These are phyloP conservation scores for Terfezia boudieri DNA, from an alignment of 495 filamentous ascomycete genomes.

Conservation along the genomic window DNA sequence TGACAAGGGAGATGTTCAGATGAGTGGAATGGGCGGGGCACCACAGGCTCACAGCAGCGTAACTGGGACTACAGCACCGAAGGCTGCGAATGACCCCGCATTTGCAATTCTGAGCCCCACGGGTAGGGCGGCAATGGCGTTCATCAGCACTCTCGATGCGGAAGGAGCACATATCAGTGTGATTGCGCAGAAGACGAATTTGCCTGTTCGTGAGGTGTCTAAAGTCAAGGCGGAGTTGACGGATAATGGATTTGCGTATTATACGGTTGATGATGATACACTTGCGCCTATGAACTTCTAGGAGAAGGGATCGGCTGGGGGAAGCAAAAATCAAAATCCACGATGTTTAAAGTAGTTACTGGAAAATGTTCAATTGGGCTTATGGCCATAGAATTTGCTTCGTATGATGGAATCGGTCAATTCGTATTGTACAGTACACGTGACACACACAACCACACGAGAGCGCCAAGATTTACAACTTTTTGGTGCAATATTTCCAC, in stretches of 20 bases:
- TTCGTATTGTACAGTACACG: too few species aligned
- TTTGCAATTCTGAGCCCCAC: conserved; percentile 2
- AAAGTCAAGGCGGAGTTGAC: conserved; percentile 61
- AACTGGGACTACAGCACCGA: conserved; percentile 42
- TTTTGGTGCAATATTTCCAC: background rate
- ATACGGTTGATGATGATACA: conserved; percentile 61
- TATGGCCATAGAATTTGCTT: too few species aligned
- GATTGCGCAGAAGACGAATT: conserved; percentile 38
- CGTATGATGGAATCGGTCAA: too few species aligned
- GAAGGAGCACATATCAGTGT: conserved; percentile 61
- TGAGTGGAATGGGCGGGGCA: conserved; percentile 16
- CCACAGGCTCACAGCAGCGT: conserved; percentile 29
- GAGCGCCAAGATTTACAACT: background rate
- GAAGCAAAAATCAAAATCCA: too few species aligned
- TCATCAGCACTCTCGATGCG: conserved; percentile 28
- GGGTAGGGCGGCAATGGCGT: background rate
- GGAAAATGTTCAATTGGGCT: too few species aligned
- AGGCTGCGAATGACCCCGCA: conserved; percentile 32
- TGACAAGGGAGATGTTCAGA: conserved; percentile 23
- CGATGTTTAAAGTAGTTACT: too few species aligned
- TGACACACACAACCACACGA: too few species aligned
- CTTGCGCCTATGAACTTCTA: conserved; percentile 4
- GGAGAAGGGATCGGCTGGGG: background rate
- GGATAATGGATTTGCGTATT: conserved; percentile 51
- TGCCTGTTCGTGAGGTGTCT: conserved; percentile 44